Conservation (phyloP, 2,329 filamentous ascomycete species). For the Fusarium nygamai region DNA sequence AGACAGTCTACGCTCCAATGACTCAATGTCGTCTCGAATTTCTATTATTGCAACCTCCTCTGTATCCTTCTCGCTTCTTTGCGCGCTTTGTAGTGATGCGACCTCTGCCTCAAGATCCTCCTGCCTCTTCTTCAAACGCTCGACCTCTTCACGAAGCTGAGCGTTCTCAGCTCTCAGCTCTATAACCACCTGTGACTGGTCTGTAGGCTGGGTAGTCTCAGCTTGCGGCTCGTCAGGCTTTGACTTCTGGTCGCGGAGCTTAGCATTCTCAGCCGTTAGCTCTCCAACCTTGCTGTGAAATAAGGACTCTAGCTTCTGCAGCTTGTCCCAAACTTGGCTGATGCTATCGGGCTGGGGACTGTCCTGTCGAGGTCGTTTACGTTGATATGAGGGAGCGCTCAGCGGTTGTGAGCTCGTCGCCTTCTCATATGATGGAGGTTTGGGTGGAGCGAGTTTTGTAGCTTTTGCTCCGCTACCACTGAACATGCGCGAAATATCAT, state of each 20-base stretch:
- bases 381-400: background rate
- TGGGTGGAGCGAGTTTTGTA: background rate
- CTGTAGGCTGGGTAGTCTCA: background rate
- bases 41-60: background rate
- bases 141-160: background rate
- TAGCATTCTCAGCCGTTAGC: background rate
- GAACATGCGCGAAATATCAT: slow-evolving; percentile 11
- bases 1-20: background rate
- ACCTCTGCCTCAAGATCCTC: background rate
- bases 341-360: background rate
- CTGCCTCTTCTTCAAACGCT: background rate
- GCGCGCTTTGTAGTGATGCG: background rate
- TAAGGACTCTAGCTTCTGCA: background rate
- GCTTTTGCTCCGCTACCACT: slow-evolving; percentile 3
- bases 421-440: background rate
- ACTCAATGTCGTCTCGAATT: background rate
- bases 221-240: background rate
- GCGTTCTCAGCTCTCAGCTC: background rate
- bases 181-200: background rate
- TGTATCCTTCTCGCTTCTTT: background rate
- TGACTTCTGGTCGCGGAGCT: background rate
- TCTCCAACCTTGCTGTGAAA: background rate
- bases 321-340: background rate
- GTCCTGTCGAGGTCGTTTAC: slow-evolving; percentile 4
- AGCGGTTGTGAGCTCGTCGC: background rate